These are phyloP conservation scores for Prosopis cineraria DNA, from an alignment of 306 rosid species.

Conservation along the genomic window DNA sequence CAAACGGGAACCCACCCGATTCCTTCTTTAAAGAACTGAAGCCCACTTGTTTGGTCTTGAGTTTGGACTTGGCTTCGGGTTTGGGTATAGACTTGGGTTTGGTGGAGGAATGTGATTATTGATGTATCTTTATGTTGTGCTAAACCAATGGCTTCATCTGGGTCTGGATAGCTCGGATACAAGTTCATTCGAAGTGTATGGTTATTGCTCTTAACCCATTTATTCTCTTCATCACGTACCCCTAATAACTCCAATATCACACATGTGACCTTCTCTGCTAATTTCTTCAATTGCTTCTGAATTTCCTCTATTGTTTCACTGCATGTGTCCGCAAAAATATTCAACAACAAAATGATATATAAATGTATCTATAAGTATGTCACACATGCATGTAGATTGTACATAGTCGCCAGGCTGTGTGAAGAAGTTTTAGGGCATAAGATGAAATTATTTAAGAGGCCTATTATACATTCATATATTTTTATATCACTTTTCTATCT, in stretches of 20 bases:
- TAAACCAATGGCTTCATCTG: conserved; percentile 71
- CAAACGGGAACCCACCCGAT: conserved; percentile 61
- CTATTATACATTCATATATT: too few relatives aligned
- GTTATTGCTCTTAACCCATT: conserved; percentile 28
- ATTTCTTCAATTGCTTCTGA: conserved; percentile 55
- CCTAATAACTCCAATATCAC: conserved; percentile 43
- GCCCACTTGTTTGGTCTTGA: conserved; percentile 52
- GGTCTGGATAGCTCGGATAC: conserved; percentile 77
- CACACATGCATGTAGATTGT: too few relatives aligned
- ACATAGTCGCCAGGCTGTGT: too few relatives aligned
- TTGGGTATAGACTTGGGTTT: conserved; percentile 25
- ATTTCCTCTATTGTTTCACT: conserved; percentile 60
- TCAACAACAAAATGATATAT: neutral
- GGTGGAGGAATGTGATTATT: conserved; percentile 72
- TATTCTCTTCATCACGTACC: conserved; percentile 31
- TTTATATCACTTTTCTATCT: too few relatives aligned
- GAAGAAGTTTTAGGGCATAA: too few relatives aligned
- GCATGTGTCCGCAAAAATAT: neutral
- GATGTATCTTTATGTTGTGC: conserved; percentile 88
- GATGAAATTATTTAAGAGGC: too few relatives aligned
- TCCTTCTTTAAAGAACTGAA: neutral
- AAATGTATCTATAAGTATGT: too few relatives aligned
- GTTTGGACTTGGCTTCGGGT: too few relatives aligned
- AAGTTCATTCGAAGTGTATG: conserved; percentile 68
- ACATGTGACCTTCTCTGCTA: conserved; percentile 50